Base-by-base conservation (phyloP, 139 green algal genomes). In the Gonium pectorale region DNA sequence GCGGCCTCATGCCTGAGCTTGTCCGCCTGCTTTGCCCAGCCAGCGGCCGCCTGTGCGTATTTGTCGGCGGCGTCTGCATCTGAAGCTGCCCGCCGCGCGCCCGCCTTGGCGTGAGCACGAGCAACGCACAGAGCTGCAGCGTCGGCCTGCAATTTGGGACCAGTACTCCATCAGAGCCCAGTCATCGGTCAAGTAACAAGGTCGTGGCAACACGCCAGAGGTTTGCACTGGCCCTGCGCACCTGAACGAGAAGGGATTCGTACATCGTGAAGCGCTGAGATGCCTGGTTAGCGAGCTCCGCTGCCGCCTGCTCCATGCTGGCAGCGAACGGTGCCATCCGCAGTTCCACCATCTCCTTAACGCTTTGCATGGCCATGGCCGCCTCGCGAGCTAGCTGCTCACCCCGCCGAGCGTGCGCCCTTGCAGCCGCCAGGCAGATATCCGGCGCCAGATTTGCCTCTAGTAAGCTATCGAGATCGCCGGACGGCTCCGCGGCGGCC, bases 311-410 rank as follows among this genome's bases (percentile, higher is more conserved):
- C 22, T 73, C 77, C 62, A 73, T 38, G 21, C 9, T 9, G 22
- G 43, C 43, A 26, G 62, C 41, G 27, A 74, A 83, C 17, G 33
- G 0, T 6, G 27, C 77, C 43, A 63, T 33, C 6, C 44, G 41
- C 43, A 13, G 2, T 31, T 73, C 77, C 41, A 83, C 44, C n/a
- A 40, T 41, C 43, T 83, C 77, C 62, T 59, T 73, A 3, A 43
- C 31, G 24, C 60, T 41, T 44, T 83, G 77, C 41, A 83, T 31
- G 22, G 26, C 31, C 15, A 31, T 41, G 8, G 27, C 38, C 77
- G 60, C 77, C 43, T 73, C 62, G 62, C 51, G 60, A 5, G 77
- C 41, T 31, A 83, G 43, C 21, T 83, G 62, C 44, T 83, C 77
- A 4, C 77, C 77, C 6, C 77, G 43, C 43, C 59, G 77, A 19